phyloP scores from a whole-genome alignment of 805 yeast genomes.

The Tetrapisispora namnaoensis region DNA sequence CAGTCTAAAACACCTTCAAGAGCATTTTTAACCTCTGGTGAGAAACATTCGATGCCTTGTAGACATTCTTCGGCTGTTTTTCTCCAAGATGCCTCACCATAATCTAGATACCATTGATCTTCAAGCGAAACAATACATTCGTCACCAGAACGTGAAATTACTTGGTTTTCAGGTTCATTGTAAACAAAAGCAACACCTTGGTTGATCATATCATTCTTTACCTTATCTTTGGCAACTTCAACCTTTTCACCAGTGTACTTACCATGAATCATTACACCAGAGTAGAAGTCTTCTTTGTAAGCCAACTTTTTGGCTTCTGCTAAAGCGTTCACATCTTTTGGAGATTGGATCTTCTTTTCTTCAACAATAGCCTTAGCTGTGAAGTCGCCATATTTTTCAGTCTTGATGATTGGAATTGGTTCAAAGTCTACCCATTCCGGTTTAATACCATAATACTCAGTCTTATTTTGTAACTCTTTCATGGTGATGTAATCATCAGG shows the following conservation, averaged over 20 bases:
- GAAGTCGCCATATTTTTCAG: slow-evolving; percentile 79
- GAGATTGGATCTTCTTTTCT: slow-evolving; percentile 84
- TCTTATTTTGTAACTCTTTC: slow-evolving; percentile 73
- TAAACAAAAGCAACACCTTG: slow-evolving; percentile 77
- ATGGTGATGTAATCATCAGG: slow-evolving; percentile 94
- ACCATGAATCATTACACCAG: slow-evolving; percentile 75
- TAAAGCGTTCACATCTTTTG: slow-evolving; percentile 79
- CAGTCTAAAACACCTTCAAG: slow-evolving; percentile 91
- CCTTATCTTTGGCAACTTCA: slow-evolving; percentile 82
- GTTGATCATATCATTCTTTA: slow-evolving; percentile 70
- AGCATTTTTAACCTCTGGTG: slow-evolving; percentile 77
- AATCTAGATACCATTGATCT: slow-evolving; percentile 97
- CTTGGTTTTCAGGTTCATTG: slow-evolving; percentile 87
- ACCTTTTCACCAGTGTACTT: slow-evolving; percentile 81
- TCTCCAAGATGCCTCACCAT: slow-evolving; percentile 92
- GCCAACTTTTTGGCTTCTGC: slow-evolving; percentile 91
- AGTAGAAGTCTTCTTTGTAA: slow-evolving; percentile 93
- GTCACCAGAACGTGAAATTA: slow-evolving; percentile 92
- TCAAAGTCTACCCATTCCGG: slow-evolving; percentile 78
- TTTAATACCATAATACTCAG: slow-evolving; percentile 80
- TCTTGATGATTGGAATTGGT: slow-evolving; percentile 61
- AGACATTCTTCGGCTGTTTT: slow-evolving; percentile 71
- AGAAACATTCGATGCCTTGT: slow-evolving; percentile 63
- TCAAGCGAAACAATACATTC: slow-evolving; percentile 93
- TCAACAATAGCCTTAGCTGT: slow-evolving; percentile 80